Evolutionary conservation across 2,329 filamentous ascomycete genomes (phyloP).

Genomic region (Fusarium annulatum): DNA sequence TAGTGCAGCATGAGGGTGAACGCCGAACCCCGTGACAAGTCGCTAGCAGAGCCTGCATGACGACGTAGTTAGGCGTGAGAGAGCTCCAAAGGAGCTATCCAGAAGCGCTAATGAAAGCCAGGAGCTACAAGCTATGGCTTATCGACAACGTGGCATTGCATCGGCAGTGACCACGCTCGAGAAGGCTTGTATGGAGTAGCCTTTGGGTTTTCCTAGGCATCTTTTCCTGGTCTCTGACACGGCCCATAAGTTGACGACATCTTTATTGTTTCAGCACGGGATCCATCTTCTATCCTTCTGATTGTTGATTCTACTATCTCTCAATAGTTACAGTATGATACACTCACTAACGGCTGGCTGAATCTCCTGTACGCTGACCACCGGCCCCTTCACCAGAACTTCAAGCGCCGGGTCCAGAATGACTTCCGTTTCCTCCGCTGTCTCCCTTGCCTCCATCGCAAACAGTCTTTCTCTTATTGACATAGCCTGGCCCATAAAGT

Average conservation of each 20-base stretch:
- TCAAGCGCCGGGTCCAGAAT: neutral
- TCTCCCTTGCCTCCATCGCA: conserved; percentile 16
- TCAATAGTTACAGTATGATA: neutral
- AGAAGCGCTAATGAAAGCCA: neutral
- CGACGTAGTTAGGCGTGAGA: neutral
- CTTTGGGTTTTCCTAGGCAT: neutral
- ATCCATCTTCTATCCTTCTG: neutral
- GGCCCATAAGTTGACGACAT: too few species aligned
- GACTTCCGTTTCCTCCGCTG: neutral
- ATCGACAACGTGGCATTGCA: neutral
- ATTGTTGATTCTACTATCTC: too few species aligned
- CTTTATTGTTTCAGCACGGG: neutral
- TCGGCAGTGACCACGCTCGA: too few species aligned
- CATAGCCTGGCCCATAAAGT: conserved; percentile 32
- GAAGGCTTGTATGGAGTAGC: neutral
- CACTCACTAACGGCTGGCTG: neutral
- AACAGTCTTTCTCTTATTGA: conserved; percentile 13
- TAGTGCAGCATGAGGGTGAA: neutral
- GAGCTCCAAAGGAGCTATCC: neutral
- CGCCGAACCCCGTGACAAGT: neutral
- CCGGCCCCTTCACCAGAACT: neutral
- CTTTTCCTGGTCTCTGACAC: too few species aligned
- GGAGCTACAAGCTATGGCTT: neutral
- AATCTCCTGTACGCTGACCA: neutral
- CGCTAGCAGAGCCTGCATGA: too few species aligned